Base-by-base conservation (phyloP, 305 asterid species). In the Plantago coronopus region DNA sequence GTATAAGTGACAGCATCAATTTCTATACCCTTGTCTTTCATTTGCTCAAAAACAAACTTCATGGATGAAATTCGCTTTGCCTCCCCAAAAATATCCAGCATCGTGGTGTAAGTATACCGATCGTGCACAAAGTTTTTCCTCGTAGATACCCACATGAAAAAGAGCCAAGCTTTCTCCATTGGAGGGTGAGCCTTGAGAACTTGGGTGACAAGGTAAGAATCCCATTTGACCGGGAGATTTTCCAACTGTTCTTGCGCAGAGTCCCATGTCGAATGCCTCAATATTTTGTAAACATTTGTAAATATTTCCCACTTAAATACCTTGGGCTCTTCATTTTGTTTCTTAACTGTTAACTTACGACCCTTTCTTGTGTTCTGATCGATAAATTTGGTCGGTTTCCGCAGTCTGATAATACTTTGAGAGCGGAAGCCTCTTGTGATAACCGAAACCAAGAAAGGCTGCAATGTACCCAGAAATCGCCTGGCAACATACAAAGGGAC, bases 61-160 rank as follows among this genome's bases (percentile, higher is more conserved):
- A 93, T 93, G 7, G 96, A 89, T 1, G 85, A 66, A 49, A 89
- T 80, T 71, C 97, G 75, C 75, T 79, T 48, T 7, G 97, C 97
- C 75, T 89, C 99, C 63, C 99, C 99, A 48, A 93, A 89, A 21
- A 93, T 93, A 74, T 89, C 97, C 85, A 87, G 23, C 96, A 93
- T 93, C 12, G 99, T 89, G 11, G 99, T 93, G 68, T 80, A 93
- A 17, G 97, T 89, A 64, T 76, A 93, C n/a, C 87, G 95, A 62
- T 89, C 99, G 74, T 89, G 99, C 84, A 81, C 87, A 76, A 89
- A 87, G 6, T 69, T 81, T 59, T 71, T 75, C 53, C 66, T 57
- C 63, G 63, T 60, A 17, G 87, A 72, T 44, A 81, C 91, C 98
- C 98, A 93, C 59, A 81, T 83, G 85, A 93, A 93, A 75, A 93